Conservation (phyloP, 371 early-diverging fungal genomes). For the Mucor irregularis region DNA sequence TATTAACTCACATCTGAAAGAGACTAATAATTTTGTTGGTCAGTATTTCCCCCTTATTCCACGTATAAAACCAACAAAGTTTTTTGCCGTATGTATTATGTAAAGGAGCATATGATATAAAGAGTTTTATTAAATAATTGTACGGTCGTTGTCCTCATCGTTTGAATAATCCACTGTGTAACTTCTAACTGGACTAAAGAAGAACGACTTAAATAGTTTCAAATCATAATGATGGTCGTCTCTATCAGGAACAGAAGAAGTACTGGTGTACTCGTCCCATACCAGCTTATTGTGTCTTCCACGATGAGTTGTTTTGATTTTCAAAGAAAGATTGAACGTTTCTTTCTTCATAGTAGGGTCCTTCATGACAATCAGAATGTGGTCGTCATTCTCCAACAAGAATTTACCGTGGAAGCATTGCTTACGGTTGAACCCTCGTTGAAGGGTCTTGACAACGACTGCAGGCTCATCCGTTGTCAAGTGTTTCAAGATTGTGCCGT, state of each 20-base stretch:
- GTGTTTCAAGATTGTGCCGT: constrained; percentile 50
- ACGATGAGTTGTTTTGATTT: constrained; percentile 54
- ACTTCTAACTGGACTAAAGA: constrained; percentile 45
- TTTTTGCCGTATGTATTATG: too few relatives aligned
- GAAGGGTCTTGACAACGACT: constrained; percentile 37
- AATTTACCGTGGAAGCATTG: constrained; percentile 53
- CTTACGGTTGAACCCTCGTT: constrained; percentile 28
- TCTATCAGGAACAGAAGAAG: constrained; percentile 19
- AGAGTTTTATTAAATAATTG: too few relatives aligned
- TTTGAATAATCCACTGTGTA: constrained; percentile 31
- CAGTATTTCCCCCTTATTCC: too few relatives aligned
- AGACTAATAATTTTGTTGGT: too few relatives aligned
- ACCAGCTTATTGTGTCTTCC: constrained; percentile 67
- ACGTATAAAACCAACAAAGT: too few relatives aligned
- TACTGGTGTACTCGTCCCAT: constrained; percentile 58
- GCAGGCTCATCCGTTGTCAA: constrained; percentile 60
- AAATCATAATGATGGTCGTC: constrained; percentile 35
- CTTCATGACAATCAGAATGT: constrained; percentile 31
- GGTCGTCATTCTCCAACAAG: constrained; percentile 22
- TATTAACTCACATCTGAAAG: too few relatives aligned
- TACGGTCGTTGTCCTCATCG: too few relatives aligned
- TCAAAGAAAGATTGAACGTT: constrained; percentile 44
- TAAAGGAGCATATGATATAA: too few relatives aligned
- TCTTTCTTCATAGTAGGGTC: constrained; percentile 36
- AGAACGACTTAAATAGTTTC: constrained; percentile 44